Base-by-base conservation (phyloP, 805 yeast species). In the Hanseniaspora clermontiae region DNA sequence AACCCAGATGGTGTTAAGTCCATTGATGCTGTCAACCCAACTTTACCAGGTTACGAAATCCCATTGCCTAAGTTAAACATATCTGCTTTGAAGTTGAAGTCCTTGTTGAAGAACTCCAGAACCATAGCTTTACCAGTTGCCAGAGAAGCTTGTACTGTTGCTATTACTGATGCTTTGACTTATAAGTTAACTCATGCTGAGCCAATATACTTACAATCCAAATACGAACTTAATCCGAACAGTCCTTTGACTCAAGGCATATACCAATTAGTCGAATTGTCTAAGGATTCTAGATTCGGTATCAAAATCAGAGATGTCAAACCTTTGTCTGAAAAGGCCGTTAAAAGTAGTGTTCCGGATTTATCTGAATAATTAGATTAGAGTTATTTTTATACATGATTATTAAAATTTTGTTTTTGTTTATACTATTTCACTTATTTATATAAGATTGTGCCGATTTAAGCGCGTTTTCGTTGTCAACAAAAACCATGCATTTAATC, bases 161-260 rank as follows among this genome's bases (percentile, higher is more conserved):
- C 83, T 36, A 72, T 88, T 55, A 46, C 56, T 12, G 59, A 57
- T 32, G 43, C 40, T 38, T 75, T 91, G 60, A 80, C 91, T 31
- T 97, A 97, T 49, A 95, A 95, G 49, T 68, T 74, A 40, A 75
- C 77, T 63, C 75, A 83, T 29, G 76, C 82, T 54, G 76, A 78
- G 59, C 90, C 96, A 63, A 80, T 87, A 62, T 93, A 95, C 93
- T 84, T 86, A 46, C 96, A 90, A 67, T 87, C 96, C 31, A 73
- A 78, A 43, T 82, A 74, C 70, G 83, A 83, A 68, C 70, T 91
- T 57, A 68, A 75, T 34, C 80, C 78, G 48, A 71, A 73, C 7
- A 74, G 66, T 40, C 63, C 68, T 8, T 50, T 63, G n/a, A 68
- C 70, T 36, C 69, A 74, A 56, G 77, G 78, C 56, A 75, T 82